Percentiles rank a stretch among this genome's conserved stretches.
Conservation (phyloP, 2,329 filamentous ascomycete species). For the Phialophora macrospora region DNA sequence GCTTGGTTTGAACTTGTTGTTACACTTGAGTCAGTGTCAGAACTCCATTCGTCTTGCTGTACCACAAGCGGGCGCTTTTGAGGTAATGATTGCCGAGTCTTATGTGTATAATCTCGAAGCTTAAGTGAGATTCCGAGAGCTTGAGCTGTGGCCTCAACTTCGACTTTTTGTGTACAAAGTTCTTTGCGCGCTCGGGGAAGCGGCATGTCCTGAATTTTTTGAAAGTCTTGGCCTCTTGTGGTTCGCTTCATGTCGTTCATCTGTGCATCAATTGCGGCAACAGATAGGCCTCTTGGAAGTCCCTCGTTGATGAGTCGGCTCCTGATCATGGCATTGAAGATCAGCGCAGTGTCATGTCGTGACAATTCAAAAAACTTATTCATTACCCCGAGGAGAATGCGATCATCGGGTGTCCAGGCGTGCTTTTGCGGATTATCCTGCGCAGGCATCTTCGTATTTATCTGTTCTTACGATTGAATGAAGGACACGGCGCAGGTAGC, state of each 20-base stretch:
- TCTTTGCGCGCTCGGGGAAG: background rate
- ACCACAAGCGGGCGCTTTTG: background rate
- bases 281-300: background rate
- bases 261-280: background rate
- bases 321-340: background rate
- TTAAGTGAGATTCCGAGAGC: background rate
- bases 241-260: background rate
- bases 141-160: background rate
- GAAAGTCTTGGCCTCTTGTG: background rate
- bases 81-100: background rate
- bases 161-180: background rate
- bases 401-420: background rate
- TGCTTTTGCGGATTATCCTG: background rate
- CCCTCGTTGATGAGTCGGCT: background rate
- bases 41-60: background rate
- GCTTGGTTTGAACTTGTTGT: background rate
- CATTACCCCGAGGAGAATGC: background rate
- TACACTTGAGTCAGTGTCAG: background rate
- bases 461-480: too few relatives aligned
- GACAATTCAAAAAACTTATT: background rate
- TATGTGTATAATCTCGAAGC: background rate
- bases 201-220: background rate
- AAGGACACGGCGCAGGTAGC: too few relatives aligned
- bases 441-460: background rate
- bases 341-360: background rate